phyloP scores from a whole-genome alignment of 2,329 filamentous ascomycete genomes.

The Fusarium sp. region DNA sequence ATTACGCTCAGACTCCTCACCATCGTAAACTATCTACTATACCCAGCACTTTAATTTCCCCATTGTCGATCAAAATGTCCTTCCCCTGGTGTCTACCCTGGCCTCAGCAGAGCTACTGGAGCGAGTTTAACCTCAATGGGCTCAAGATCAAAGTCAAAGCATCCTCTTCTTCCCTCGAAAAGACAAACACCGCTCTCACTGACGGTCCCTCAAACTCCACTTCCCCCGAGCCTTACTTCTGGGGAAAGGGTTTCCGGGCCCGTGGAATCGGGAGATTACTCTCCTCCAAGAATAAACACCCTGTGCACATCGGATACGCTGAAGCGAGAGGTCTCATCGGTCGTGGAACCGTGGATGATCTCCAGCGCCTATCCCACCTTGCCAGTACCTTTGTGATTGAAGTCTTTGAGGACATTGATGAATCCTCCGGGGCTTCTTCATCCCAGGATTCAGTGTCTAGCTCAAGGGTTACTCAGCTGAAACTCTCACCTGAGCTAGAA shows the following conservation, averaged over 20 bases:
- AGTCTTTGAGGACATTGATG: constrained; percentile 36
- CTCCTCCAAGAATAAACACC: constrained; percentile 13
- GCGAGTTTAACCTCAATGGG: constrained; percentile 41
- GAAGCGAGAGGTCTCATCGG: constrained; percentile 40
- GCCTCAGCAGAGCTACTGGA: constrained; percentile 40
- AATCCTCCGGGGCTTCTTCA: constrained; percentile 21
- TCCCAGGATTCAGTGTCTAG: constrained; percentile 14
- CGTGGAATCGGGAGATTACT: constrained; percentile 30
- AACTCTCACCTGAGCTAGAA: constrained; percentile 37
- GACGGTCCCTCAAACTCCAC: not conserved
- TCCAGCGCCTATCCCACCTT: constrained; percentile 29
- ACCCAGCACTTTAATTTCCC: constrained; percentile 10
- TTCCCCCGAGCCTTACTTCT: constrained; percentile 27
- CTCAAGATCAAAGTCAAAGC: constrained; percentile 39
- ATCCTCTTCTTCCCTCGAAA: not conserved
- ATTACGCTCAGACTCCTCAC: constrained; percentile 36
- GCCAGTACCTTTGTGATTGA: constrained; percentile 35
- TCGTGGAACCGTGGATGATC: constrained; percentile 29
- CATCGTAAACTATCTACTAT: constrained; percentile 9
- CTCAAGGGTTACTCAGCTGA: constrained; percentile 27
- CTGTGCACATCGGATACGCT: constrained; percentile 31
- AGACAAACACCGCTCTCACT: not conserved
- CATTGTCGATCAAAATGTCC: constrained; percentile 42
- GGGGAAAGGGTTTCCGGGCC: constrained; percentile 38
- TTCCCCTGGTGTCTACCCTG: constrained; percentile 34